Conservation (phyloP, 2,329 filamentous ascomycete species). For the Trichoderma gracile region DNA sequence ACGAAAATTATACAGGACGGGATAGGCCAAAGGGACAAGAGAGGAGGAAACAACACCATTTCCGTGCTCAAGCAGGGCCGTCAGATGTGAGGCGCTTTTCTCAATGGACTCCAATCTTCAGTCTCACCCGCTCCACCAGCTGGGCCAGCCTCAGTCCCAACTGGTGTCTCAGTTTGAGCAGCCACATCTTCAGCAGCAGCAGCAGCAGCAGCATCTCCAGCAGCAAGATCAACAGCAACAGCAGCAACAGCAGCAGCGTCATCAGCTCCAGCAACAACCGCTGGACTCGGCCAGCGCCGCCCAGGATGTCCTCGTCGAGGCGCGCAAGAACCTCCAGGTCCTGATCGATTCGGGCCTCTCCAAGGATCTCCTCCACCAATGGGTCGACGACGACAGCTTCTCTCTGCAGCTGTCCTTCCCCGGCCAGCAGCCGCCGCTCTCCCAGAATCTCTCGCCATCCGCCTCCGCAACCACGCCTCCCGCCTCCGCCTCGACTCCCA, state of each 20-base stretch:
- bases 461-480: constrained; percentile 20
- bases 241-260: constrained; percentile 27
- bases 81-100: constrained; percentile 34
- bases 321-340: constrained; percentile 48
- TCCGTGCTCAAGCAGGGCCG: constrained; percentile 24
- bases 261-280: constrained; percentile 31
- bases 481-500: constrained; percentile 26
- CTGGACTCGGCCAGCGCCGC: constrained; percentile 38
- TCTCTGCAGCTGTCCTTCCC: constrained; percentile 37
- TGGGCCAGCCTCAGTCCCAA: constrained; percentile 20
- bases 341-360: constrained; percentile 49
- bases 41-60: not conserved
- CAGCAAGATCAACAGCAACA: constrained; percentile 29
- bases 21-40: not conserved
- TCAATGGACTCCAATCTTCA: constrained; percentile 39
- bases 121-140: constrained; percentile 33
- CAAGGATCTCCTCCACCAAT: constrained; percentile 46
- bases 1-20: not conserved
- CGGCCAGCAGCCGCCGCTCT: constrained; percentile 12
- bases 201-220: constrained; percentile 24
- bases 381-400: constrained; percentile 44
- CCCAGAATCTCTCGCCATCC: constrained; percentile 8
- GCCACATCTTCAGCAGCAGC: constrained; percentile 16
- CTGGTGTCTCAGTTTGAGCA: constrained; percentile 23
- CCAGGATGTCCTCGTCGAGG: constrained; percentile 48